Conservation (phyloP, 2,329 filamentous ascomycete species). For the Diplodia corticola region DNA sequence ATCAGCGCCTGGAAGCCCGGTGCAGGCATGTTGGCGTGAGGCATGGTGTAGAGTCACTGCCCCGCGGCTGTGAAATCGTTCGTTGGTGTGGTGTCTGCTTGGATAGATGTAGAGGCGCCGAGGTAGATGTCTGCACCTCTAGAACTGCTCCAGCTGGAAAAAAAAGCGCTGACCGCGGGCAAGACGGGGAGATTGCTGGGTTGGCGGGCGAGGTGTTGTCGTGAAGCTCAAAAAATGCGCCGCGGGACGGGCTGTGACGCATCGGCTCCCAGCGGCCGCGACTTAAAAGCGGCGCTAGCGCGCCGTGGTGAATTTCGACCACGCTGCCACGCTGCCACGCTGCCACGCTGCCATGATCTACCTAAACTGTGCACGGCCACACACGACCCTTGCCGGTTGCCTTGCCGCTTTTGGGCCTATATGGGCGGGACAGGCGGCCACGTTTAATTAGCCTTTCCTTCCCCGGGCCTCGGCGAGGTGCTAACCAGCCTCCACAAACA, state of each 20-base stretch:
- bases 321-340: too few relatives aligned
- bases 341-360: not conserved
- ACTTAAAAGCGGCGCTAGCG: not conserved
- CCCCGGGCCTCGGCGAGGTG: conserved; percentile 7
- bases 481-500: conserved; percentile 17
- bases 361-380: not conserved
- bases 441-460: conserved; percentile 6
- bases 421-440: not conserved
- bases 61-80: not conserved
- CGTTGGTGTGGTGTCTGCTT: not conserved
- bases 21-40: conserved; percentile 72
- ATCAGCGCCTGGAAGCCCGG: conserved; percentile 81
- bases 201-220: not conserved
- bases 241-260: conserved; percentile 8
- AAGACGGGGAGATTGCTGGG: not conserved
- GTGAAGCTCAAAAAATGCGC: conserved; percentile 20
- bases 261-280: conserved; percentile 1
- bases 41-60: conserved; percentile 54
- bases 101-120: not conserved
- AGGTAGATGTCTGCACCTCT: not conserved
- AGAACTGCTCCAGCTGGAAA: not conserved
- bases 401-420: not conserved
- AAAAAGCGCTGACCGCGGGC: not conserved
- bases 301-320: too few relatives aligned
- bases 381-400: conserved; percentile 1